Evolutionary conservation across 2,329 filamentous ascomycete species (phyloP).

Genomic region (Fonsecaea pedrosoi): DNA sequence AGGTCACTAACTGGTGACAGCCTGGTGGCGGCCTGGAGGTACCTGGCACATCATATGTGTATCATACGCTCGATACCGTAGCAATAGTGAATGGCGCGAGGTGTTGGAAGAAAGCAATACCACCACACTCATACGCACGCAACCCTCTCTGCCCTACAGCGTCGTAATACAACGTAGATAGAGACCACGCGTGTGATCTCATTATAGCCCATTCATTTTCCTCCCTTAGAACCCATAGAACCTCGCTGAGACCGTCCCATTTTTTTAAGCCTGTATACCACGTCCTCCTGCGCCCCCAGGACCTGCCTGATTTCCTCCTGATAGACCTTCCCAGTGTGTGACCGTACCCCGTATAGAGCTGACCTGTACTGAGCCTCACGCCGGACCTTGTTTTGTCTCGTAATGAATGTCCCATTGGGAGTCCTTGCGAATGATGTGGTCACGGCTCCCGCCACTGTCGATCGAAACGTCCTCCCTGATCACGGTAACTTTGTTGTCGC

Average conservation of each 20-base stretch:
- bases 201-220: not conserved
- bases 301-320: not conserved
- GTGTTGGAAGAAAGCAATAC: not conserved
- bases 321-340: not conserved
- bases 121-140: not conserved
- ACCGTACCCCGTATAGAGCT: not conserved
- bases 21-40: no score
- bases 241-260: not conserved
- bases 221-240: not conserved
- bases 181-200: no score
- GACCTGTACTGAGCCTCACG: not conserved
- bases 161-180: no score
- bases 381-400: conserved; percentile 21
- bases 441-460: conserved; percentile 30
- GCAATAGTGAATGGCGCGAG: not conserved
- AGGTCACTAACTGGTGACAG: not conserved
- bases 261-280: not conserved
- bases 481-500: conserved; percentile 8
- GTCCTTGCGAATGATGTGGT: conserved; percentile 38
- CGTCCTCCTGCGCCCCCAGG: not conserved
- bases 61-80: no score
- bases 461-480: conserved; percentile 34
- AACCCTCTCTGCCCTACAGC: no score
- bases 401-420: conserved; percentile 37
- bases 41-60: no score